Evolutionary conservation across 208 protist genomes (phyloP).

Genomic region (Wallacemonas sp.): DNA sequence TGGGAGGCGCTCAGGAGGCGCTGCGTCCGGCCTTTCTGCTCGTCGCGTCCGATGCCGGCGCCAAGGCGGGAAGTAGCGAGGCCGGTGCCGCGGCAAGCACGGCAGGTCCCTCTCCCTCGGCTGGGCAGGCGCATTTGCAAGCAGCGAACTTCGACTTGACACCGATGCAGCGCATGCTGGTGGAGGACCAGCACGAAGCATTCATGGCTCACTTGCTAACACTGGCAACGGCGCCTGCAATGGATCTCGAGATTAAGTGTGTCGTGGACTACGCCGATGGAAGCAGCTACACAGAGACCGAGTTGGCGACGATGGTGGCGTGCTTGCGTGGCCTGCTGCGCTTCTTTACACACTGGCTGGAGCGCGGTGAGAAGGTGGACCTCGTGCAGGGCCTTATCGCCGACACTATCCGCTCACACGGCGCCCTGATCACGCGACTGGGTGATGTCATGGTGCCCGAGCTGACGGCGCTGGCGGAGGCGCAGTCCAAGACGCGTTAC

Average conservation of each 20-base stretch:
- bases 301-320: conserved; percentile 51
- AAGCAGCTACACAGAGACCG: conserved; percentile 54
- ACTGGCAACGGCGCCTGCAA: conserved; percentile 51
- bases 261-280: conserved; percentile 70
- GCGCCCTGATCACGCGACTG: conserved; percentile 56
- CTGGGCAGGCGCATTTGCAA: conserved; percentile 12
- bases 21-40: conserved; percentile 83
- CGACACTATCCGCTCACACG: conserved; percentile 61
- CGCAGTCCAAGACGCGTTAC: conserved; percentile 66
- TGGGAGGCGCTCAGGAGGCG: conserved; percentile 73
- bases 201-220: conserved; percentile 55
- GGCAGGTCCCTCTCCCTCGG: background rate
- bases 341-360: conserved; percentile 62
- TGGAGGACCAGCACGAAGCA: conserved; percentile 48
- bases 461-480: conserved; percentile 50
- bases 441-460: conserved; percentile 36
- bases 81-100: background rate
- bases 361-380: conserved; percentile 62
- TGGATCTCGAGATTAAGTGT: conserved; percentile 77
- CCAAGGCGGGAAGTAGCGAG: background rate
- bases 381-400: conserved; percentile 80
- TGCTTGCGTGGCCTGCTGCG: conserved; percentile 45
- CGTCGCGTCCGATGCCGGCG: conserved; percentile 35
- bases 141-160: conserved; percentile 42
- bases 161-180: conserved; percentile 64